Evolutionary conservation across 495 filamentous ascomycete genomes (phyloP).

Genomic region (Hypoxylon intermedium): DNA sequence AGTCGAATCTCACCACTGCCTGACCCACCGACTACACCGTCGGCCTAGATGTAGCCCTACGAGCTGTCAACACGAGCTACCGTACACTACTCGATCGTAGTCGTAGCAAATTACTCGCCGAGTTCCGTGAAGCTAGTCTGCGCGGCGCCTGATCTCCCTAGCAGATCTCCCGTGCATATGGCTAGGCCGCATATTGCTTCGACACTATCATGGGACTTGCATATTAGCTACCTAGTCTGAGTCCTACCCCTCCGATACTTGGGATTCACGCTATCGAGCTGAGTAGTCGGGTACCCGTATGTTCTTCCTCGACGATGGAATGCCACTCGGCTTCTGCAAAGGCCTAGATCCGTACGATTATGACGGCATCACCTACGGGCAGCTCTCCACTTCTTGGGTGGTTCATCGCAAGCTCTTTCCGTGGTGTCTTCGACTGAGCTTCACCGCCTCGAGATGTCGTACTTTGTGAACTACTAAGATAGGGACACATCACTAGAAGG

Average conservation of each 20-base stretch:
- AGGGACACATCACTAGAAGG: conserved; percentile 23
- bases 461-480: conserved; percentile 28
- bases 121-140: conserved; percentile 8
- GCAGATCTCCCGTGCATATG: conserved; percentile 12
- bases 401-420: conserved; percentile 12
- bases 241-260: conserved; percentile 15
- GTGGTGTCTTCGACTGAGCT: conserved; percentile 9
- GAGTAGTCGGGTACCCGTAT: conserved; percentile 14
- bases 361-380: conserved; percentile 30
- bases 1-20: background rate
- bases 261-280: conserved; percentile 14
- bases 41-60: conserved; percentile 7
- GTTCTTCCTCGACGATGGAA: conserved; percentile 12
- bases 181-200: conserved; percentile 6
- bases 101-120: conserved; percentile 13
- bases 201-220: conserved; percentile 14
- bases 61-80: conserved; percentile 12
- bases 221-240: conserved; percentile 19
- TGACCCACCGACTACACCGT: background rate
- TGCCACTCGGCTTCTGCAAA: conserved; percentile 17
- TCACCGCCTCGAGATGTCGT: conserved; percentile 27
- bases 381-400: conserved; percentile 1
- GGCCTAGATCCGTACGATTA: conserved; percentile 30
- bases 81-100: conserved; percentile 1
- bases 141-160: conserved; percentile 4